These are phyloP conservation scores for Phoenix roebelenii DNA, from an alignment of 176 grass and related monocot species.

Conservation along the genomic window DNA sequence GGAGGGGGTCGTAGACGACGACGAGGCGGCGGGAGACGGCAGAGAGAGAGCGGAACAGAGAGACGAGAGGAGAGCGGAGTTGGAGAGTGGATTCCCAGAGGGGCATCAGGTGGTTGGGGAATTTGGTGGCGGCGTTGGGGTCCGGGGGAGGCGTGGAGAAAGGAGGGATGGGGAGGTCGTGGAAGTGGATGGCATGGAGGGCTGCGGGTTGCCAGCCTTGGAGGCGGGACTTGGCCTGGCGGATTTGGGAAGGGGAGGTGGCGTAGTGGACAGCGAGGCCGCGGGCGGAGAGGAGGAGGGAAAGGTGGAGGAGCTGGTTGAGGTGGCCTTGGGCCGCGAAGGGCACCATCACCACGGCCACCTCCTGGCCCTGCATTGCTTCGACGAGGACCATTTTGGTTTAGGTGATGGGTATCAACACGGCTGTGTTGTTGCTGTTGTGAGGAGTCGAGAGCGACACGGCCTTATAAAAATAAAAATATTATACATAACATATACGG, in stretches of 20 bases:
- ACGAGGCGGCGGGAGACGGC: slow-evolving; percentile 1
- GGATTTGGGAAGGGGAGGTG: slow-evolving; percentile 11
- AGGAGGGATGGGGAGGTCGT: slow-evolving; percentile 25
- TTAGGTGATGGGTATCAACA: no score
- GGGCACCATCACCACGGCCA: slow-evolving; percentile 47
- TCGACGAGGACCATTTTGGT: slow-evolving; percentile 1
- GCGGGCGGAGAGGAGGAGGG: slow-evolving; percentile 7
- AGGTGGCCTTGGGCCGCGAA: slow-evolving; percentile 59
- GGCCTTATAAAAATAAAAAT: no score
- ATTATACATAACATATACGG: no score
- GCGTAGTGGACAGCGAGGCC: slow-evolving; percentile 5
- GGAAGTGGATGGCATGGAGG: slow-evolving; percentile 28
- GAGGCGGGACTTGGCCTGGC: slow-evolving; percentile 14
- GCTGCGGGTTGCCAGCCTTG: slow-evolving; percentile 13
- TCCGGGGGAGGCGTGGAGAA: not conserved
- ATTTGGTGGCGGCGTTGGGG: slow-evolving; percentile 11
- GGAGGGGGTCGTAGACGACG: slow-evolving; percentile 1
- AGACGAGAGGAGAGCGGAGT: not conserved
- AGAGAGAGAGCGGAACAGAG: slow-evolving; percentile 1
- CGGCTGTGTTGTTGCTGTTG: no score
- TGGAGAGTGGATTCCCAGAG: not conserved
- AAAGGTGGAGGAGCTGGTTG: slow-evolving; percentile 41
- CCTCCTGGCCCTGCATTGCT: slow-evolving; percentile 25
- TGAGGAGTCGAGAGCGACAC: no score
- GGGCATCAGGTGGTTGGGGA: slow-evolving; percentile 19